Evolutionary conservation across 2,329 filamentous ascomycete species (phyloP).

Genomic region (Aspergillus fischeri): DNA sequence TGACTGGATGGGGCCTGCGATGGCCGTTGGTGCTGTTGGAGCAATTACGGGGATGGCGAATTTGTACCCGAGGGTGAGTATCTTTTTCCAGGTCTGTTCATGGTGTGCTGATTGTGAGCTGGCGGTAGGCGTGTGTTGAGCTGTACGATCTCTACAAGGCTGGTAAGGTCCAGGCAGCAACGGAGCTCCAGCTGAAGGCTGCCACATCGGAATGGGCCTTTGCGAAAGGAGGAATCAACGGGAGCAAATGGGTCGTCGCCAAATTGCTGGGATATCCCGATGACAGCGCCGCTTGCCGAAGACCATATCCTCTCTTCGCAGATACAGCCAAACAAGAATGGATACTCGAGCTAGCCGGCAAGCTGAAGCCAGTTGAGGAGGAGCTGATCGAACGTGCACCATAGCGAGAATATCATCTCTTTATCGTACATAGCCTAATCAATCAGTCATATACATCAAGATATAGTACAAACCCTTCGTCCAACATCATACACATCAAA

Average conservation of each 20-base stretch:
- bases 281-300: slow-evolving; percentile 49
- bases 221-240: slow-evolving; percentile 56
- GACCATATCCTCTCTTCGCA: slow-evolving; percentile 51
- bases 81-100: background rate
- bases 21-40: slow-evolving; percentile 56
- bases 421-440: background rate
- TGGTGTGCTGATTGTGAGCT: background rate
- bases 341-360: background rate
- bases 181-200: slow-evolving; percentile 48
- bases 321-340: slow-evolving; percentile 39
- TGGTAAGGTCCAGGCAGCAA: slow-evolving; percentile 48
- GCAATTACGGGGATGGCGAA: slow-evolving; percentile 62
- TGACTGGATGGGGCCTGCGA: slow-evolving; percentile 51
- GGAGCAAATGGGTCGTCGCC: slow-evolving; percentile 58
- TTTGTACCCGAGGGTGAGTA: slow-evolving; percentile 50
- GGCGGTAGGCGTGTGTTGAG: slow-evolving; percentile 40
- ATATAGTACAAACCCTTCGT: background rate
- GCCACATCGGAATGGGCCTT: slow-evolving; percentile 55
- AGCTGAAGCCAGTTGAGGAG: background rate
- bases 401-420: background rate
- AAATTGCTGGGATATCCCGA: slow-evolving; percentile 52
- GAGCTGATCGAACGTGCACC: background rate
- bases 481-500: background rate
- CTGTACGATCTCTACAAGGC: slow-evolving; percentile 48
- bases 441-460: background rate